Base-by-base conservation (phyloP, 106 monocot genomes). In the Acorus calamus region DNA sequence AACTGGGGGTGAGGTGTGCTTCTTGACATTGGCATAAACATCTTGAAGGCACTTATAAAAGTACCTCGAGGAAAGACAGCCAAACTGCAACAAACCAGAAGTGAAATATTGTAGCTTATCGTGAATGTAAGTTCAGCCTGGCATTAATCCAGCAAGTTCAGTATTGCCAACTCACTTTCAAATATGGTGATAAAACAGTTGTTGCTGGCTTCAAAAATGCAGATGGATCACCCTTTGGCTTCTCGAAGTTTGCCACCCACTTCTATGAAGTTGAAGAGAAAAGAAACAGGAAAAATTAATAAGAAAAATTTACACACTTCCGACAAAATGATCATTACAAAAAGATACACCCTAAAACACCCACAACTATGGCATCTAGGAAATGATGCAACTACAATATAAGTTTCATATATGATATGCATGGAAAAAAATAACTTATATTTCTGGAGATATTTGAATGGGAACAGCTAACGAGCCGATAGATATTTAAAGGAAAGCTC, bases 141-240 rank as follows among this genome's bases (percentile, higher is more conserved):
- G 60, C 49, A 7, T 28, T 46, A 64, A 57, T 4, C 42, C 44
- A 47, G 8, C 0, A 7, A 28, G 53, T 8, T 0, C 50, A 5
- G 50, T 9, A 62, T 49, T 14, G 59, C 3, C 3, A 60, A 65
- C 70, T 81, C 53, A 93, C 93, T 73, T 93, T 93, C 64, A 93
- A 58, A 61, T 93, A 93, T 61, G 93, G 93, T 70, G 93, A 93
- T 65, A 93, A 77, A 44, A 89, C 67, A 59, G 93, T 93, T 9
- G 93, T 93, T 56, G 88, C 77, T 49, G 93, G 93, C 65, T 83
- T 86, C 67, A 89, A 46, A 67, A 93, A 93, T 5, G 88, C 88
- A 67, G 88, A 93, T 42, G 93, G 93, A 68, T 93, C 77, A 49
- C 93, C 81, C 68, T 93, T 93, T 6, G 93, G 93, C 77, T 93